Evolutionary conservation across 306 rosid genomes (phyloP).

Genomic region (Leucaena leucocephala): DNA sequence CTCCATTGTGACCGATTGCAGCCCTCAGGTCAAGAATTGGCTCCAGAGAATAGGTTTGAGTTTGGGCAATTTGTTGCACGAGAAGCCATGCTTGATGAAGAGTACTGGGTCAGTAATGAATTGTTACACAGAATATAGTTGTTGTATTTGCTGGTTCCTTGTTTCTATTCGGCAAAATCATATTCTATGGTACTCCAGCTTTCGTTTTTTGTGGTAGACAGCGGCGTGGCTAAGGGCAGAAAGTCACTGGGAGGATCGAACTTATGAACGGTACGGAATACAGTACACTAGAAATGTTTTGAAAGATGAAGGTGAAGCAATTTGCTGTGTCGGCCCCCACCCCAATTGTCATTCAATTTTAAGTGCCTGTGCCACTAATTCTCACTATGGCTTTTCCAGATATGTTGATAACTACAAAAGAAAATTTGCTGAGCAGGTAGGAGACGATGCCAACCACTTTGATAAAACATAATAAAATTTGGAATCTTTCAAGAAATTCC

Average conservation of each 20-base stretch:
- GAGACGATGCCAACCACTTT: constrained; percentile 30
- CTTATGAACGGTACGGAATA: constrained; percentile 36
- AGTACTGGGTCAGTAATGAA: constrained; percentile 62
- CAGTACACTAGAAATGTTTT: not conserved
- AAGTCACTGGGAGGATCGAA: constrained; percentile 59
- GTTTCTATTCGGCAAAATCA: not conserved
- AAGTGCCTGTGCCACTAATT: constrained; percentile 44
- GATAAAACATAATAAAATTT: not conserved
- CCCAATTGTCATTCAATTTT: constrained; percentile 3
- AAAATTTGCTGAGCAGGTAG: constrained; percentile 73
- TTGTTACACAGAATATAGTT: not conserved
- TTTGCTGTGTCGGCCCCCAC: not conserved
- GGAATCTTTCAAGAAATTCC: constrained; percentile 20
- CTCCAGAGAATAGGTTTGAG: constrained; percentile 36
- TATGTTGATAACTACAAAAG: constrained; percentile 56
- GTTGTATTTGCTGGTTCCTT: constrained; percentile 22
- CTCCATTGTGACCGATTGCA: constrained; percentile 56
- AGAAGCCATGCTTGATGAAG: constrained; percentile 67
- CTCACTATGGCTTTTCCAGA: constrained; percentile 56
- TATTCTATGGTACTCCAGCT: not conserved
- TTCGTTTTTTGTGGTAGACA: constrained; percentile 46
- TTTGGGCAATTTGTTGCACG: constrained; percentile 67
- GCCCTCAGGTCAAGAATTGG: constrained; percentile 54
- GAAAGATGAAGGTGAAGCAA: not conserved
- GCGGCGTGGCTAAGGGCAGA: constrained; percentile 87